Evolutionary conservation across 441 rosid genomes (phyloP), one percentile per base, ranked within the genome.

Genomic region (Aquilaria agallochum): DNA sequence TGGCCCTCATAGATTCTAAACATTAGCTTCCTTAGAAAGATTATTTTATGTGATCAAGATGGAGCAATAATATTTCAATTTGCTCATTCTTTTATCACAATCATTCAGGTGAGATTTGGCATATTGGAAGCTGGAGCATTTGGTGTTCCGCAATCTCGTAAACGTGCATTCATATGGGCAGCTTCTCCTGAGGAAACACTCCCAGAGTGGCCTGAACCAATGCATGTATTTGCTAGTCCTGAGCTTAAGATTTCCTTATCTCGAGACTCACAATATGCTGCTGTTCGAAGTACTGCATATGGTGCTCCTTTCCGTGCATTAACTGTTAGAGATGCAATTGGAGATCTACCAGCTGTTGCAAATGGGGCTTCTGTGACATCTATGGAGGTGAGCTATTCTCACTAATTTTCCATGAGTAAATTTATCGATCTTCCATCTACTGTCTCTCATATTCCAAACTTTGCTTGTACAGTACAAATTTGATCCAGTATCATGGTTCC

Each of bases 121-220:
- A 83, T 91, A 56, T 60, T 94, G 72, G 99, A 94, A 78, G 99
- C 99, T 47, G 99, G 99, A 62, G 80, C 96, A 36, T 94, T 58
- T 72, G 99, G 97, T 49, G 88, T 94, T 68, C 78, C 99, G 50
- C 97, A 94, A 64, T 83, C 99, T 11, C 77, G 99, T 33, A 94
- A 94, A 74, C 81, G 96, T 9, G 94, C 88, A 57, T 91, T 94
- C 62, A 89, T 94, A 65, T 91, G 96, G 99, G 99, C 96, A 60
- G 97, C 96, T 55, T 79, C 96, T 8, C 96, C 97, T 31, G 91
- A 80, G 9, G 94, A 81, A 68, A 59, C 67, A 44, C 94, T 94
- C 44, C 96, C 99, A 5, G 96, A 91, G 64, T 94, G 97, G 97
- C 99, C 97, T 10, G 99, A 94, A 70, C 97, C 99, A 42, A 89